Evolutionary conservation across 768 basidiomycete genomes (phyloP).

Genomic region (Podaxis sp.): DNA sequence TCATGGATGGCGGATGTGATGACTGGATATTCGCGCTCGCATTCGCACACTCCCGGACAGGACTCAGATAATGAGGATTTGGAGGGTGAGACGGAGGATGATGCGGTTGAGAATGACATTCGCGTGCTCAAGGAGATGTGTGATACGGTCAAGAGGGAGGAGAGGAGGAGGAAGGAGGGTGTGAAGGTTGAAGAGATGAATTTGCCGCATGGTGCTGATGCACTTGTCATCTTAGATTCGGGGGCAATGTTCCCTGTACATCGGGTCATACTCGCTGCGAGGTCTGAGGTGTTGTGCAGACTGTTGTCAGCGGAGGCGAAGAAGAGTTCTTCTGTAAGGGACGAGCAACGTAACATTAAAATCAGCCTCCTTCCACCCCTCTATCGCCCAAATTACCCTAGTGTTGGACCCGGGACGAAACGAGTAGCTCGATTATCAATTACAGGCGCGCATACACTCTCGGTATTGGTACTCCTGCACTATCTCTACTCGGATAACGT

Average conservation of each 20-base stretch:
- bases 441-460: conserved; percentile 57
- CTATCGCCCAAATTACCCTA: conserved; percentile 21
- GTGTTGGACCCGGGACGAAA: conserved; percentile 23
- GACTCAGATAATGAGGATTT: conserved; percentile 25
- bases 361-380: conserved; percentile 15
- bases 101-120: conserved; percentile 37
- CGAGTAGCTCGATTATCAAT: conserved; percentile 40
- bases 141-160: conserved; percentile 29
- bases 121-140: conserved; percentile 32
- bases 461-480: conserved; percentile 72
- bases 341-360: conserved; percentile 17
- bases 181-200: conserved; percentile 20
- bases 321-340: conserved; percentile 7
- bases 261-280: conserved; percentile 60
- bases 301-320: conserved; percentile 31
- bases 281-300: conserved; percentile 46
- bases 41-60: neutral
- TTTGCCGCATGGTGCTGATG: conserved; percentile 60
- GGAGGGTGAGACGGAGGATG: conserved; percentile 38
- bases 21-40: neutral
- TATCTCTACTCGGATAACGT: conserved; percentile 91
- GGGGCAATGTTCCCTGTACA: conserved; percentile 60
- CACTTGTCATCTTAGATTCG: conserved; percentile 45
- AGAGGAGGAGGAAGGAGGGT: conserved; percentile 21
- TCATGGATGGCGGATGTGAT: neutral